Percentiles rank a stretch among this genome's conserved stretches.
Evolutionary conservation across 1,284 basidiomycete species (phyloP).

Genomic region (Rhodotorula mucilaginosa): DNA sequence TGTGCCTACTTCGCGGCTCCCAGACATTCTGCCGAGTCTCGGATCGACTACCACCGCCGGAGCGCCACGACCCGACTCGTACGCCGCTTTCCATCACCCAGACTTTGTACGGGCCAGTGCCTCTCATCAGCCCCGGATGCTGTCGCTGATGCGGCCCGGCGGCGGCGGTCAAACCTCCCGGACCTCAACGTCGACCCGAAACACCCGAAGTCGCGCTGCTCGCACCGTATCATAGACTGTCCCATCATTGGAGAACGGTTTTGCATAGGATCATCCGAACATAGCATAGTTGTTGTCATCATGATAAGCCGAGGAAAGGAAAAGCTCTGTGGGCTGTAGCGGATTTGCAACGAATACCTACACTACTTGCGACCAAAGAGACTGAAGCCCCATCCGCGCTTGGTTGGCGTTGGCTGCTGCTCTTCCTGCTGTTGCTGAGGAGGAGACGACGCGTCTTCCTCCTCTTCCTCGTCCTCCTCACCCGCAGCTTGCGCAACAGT

Average conservation of each 20-base stretch:
- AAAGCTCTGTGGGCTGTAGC: no score
- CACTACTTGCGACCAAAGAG: constrained; percentile 26
- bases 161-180: not conserved
- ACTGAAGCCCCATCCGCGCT: constrained; percentile 34
- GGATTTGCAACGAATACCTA: no score
- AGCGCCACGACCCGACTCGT: not conserved
- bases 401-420: constrained; percentile 46
- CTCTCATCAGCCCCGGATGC: not conserved
- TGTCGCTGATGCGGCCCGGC: not conserved
- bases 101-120: not conserved
- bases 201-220: no score
- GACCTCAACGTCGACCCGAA: no score
- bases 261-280: no score
- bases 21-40: not conserved
- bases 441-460: constrained; percentile 40
- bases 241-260: no score
- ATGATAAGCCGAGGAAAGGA: no score
- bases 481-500: no score
- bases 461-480: constrained; percentile 46
- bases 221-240: no score
- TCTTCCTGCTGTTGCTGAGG: constrained; percentile 44
- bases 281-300: no score
- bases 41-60: not conserved
- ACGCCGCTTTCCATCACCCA: not conserved
- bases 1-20: not conserved